Evolutionary conservation across 371 early-diverging fungal genomes (phyloP).

Genomic region (Dinochytrium kinnereticum): DNA sequence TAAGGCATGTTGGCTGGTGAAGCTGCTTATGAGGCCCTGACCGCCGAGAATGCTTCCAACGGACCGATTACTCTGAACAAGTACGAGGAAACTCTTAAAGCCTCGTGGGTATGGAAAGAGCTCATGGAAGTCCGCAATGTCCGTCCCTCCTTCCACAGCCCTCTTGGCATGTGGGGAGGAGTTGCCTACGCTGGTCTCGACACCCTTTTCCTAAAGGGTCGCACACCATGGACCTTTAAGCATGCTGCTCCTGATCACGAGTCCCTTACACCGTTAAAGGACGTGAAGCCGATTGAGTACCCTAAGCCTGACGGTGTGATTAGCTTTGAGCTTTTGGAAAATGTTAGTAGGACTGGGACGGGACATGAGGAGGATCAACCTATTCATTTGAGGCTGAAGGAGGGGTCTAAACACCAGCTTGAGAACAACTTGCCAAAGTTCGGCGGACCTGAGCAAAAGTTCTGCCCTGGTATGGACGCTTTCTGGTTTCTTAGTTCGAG

Average conservation of each 20-base stretch:
- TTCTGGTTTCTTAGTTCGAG: neutral
- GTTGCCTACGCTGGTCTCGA: slow-evolving; percentile 89
- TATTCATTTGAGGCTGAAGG: slow-evolving; percentile 80
- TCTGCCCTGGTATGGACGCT: slow-evolving; percentile 84
- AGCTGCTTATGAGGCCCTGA: slow-evolving; percentile 73
- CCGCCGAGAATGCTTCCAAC: slow-evolving; percentile 21
- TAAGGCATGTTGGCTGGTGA: slow-evolving; percentile 69
- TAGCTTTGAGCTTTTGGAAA: slow-evolving; percentile 92
- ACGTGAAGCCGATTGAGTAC: slow-evolving; percentile 87
- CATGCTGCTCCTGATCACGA: slow-evolving; percentile 87
- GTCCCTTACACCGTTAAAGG: slow-evolving; percentile 61
- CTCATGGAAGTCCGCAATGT: slow-evolving; percentile 90
- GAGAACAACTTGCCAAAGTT: slow-evolving; percentile 82
- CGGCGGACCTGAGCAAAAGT: slow-evolving; percentile 95
- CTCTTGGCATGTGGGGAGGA: slow-evolving; percentile 90
- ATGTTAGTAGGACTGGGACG: slow-evolving; percentile 92
- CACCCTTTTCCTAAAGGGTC: slow-evolving; percentile 85
- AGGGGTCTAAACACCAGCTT: slow-evolving; percentile 72
- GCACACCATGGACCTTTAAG: slow-evolving; percentile 92
- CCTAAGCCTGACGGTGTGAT: slow-evolving; percentile 97
- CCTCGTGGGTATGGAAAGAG: slow-evolving; percentile 94
- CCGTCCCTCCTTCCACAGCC: slow-evolving; percentile 91
- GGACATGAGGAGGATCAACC: slow-evolving; percentile 97
- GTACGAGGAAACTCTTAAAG: slow-evolving; percentile 83
- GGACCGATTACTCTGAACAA: slow-evolving; percentile 61